A percentile compares a stretch with the other conserved stretches of the same genome.
Evolutionary conservation across 352 stramenopile genomes (phyloP).

Genomic region (Thalassiosira mediterranea): DNA sequence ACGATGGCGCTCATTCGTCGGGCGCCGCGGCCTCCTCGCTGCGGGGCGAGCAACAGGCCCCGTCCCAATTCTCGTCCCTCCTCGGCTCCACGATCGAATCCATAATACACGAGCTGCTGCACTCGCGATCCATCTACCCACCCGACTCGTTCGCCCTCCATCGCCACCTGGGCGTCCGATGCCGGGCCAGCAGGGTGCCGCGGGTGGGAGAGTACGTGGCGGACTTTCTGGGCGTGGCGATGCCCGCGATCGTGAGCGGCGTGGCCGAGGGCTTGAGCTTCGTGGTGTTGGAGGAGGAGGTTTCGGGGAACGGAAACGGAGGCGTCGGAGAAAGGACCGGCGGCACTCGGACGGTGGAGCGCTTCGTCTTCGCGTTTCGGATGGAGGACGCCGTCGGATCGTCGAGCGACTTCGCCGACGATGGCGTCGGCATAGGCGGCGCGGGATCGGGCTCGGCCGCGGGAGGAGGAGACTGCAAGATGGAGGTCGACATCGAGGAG

Average conservation of each 20-base stretch:
- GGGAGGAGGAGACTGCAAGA: neutral
- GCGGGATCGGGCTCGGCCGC: neutral
- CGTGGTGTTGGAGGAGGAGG: conserved; percentile 60
- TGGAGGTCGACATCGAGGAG: conserved; percentile 27
- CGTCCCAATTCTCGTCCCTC: conserved; percentile 34
- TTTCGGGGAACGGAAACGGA: neutral
- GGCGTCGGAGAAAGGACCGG: conserved; percentile 19
- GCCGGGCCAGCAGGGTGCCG: conserved; percentile 58
- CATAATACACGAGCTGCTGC: conserved; percentile 71
- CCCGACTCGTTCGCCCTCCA: conserved; percentile 57
- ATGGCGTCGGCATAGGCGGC: no score
- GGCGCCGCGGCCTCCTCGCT: no score
- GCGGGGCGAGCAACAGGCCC: no score
- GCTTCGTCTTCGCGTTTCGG: conserved; percentile 53
- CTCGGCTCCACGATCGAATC: conserved; percentile 56
- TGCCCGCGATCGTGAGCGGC: conserved; percentile 52
- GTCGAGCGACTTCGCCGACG: no score
- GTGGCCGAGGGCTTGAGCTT: conserved; percentile 47
- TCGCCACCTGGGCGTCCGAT: conserved; percentile 63
- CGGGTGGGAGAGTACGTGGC: conserved; percentile 70
- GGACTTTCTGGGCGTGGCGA: conserved; percentile 53
- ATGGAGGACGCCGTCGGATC: conserved; percentile 25
- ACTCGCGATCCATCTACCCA: conserved; percentile 69
- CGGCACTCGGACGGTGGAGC: conserved; percentile 33
- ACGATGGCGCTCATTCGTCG: no score